Evolutionary conservation across 1,139 yeast species (phyloP), one percentile per base, ranked within the genome.

Genomic region (Suhomyces taliae): DNA sequence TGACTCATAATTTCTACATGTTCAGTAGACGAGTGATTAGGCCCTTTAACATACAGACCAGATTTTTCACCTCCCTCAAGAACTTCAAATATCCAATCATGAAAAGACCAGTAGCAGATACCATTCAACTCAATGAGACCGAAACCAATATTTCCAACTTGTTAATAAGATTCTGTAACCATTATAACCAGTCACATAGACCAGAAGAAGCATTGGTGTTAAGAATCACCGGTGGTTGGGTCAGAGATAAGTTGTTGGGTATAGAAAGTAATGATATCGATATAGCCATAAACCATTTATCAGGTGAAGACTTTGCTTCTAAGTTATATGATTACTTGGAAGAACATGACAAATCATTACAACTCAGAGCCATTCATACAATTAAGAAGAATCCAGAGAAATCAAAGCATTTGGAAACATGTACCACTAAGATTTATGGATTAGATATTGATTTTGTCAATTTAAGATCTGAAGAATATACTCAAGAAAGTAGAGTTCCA

Each of bases 181-280:
- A 65, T 46, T 72, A 75, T 52, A 73, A 74, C 47, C 37, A 44
- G 24, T 37, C 52, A 1, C 58, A 54, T 24, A 51, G 46, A 1
- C 44, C 50, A 14, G 46, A 42, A 6, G 32, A 49, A 15, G 53
- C 50, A 26, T 50, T 76, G 24, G 84, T 79, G 32, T 74, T 91
- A 19, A 68, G 99, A 53, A 87, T 93, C 56, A 91, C 98, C 0
- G 99, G 99, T 32, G 99, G 99, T 0, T 93, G 99, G 99, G 99
- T 93, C 6, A 78, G 99, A 58, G 99, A 93, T 65, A 93, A 93
- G 69, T 70, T 93, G 35, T 71, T 95, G 36, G 95, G 95, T 0
- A 75, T 78, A 42, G 83, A 81, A 32, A 85, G 95, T 45, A 84
- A 93, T 60, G 99, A 93, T 64, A 73, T 93, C 37, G 99, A 93